Evolutionary conservation across 345 rosid species (phyloP).

Genomic region (Punica granatum): DNA sequence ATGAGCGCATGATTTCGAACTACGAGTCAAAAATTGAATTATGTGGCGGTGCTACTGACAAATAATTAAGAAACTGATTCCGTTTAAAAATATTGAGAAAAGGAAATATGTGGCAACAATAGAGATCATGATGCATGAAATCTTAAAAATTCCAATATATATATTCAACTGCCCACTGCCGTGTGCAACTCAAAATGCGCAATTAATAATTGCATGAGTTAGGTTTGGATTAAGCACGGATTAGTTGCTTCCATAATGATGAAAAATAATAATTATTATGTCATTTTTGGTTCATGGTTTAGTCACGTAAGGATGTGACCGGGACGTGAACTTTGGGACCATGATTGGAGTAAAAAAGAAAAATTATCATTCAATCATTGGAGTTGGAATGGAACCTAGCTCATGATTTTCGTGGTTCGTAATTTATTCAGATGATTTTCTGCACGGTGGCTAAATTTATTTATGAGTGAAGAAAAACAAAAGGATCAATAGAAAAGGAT

Average conservation of each 20-base stretch:
- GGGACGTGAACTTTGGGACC: not conserved
- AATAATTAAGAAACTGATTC: not conserved
- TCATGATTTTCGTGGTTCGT: too few relatives aligned
- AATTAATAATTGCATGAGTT: not conserved
- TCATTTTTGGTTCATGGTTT: not conserved
- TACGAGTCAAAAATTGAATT: not conserved
- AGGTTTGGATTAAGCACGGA: not conserved
- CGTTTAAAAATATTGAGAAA: not conserved
- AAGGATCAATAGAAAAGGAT: too few relatives aligned
- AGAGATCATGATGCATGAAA: not conserved
- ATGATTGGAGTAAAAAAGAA: not conserved
- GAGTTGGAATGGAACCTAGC: too few relatives aligned
- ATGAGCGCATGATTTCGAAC: not conserved
- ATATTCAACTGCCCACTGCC: slow-evolving; percentile 1
- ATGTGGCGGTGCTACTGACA: not conserved
- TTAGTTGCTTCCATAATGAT: not conserved
- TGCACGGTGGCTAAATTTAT: too few relatives aligned
- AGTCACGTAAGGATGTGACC: not conserved
- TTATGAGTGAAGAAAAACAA: too few relatives aligned
- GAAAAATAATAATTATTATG: not conserved
- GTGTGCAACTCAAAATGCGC: not conserved
- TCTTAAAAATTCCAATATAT: not conserved
- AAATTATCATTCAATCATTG: too few relatives aligned
- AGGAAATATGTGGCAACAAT: not conserved
- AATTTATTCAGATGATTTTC: too few relatives aligned